These are phyloP conservation scores for Prunus salicina DNA, from an alignment of 306 rosid genomes.

Conservation along the genomic window DNA sequence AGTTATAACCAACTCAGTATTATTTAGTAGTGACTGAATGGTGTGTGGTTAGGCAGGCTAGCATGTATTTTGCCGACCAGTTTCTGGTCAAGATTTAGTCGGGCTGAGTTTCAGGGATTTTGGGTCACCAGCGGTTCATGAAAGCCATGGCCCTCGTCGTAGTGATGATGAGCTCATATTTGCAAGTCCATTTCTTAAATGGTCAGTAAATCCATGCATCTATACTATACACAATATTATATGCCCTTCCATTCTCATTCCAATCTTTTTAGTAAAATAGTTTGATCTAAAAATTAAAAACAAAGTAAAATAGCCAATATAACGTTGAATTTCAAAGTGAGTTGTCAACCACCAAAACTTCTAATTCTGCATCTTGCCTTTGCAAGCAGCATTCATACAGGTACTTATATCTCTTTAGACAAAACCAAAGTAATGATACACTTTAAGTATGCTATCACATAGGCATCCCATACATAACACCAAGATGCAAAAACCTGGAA, in stretches of 20 bases:
- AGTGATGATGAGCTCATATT: no score
- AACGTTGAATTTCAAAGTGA: not conserved
- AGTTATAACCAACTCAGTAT: no score
- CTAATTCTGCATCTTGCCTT: slow-evolving; percentile 9
- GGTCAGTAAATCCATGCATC: not conserved
- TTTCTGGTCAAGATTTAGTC: no score
- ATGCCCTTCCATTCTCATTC: not conserved
- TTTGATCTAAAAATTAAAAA: not conserved
- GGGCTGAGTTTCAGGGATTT: no score
- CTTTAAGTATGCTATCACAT: slow-evolving; percentile 13
- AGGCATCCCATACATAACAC: slow-evolving; percentile 19
- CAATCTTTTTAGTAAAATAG: not conserved
- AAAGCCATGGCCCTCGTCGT: no score
- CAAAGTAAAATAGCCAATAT: not conserved
- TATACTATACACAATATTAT: not conserved
- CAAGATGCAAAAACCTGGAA: slow-evolving; percentile 26
- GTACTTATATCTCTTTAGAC: slow-evolving; percentile 5
- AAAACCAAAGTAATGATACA: slow-evolving; percentile 12
- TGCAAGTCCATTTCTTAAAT: not conserved
- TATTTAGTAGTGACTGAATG: no score
- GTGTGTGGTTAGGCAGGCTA: no score
- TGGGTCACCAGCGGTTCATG: no score
- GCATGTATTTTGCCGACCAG: no score
- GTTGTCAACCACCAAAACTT: not conserved
- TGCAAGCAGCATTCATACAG: slow-evolving; percentile 18